Evolutionary conservation across 2,329 filamentous ascomycete species (phyloP), one percentile per base, ranked within the genome.

Genomic region (Diaporthe humulicola): DNA sequence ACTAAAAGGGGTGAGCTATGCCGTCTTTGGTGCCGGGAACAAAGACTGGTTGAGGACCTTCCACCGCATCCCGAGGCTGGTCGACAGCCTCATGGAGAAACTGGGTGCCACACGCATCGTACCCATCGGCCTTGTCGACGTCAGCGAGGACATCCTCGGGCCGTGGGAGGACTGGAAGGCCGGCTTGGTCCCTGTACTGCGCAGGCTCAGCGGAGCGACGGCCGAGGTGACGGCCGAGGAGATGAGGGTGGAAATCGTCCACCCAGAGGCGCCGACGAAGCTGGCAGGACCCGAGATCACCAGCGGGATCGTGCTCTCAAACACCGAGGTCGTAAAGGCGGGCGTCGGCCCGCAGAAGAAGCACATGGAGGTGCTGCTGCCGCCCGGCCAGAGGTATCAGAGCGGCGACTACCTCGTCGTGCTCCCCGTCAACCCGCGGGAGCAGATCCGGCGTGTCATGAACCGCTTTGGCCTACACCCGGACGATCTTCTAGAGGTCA

Each of bases 321-420:
- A 77, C 52, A 76, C 48, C 75, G 74, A 76, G 48, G n/a, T 77
- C 12, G 77, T 71, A 40, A 70, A 75, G 57, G 70, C 58, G 9
- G 76, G 76, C 25, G 54, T 70, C 38, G 77, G 75, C 9, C 77
- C 76, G 10, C 74, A 77, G 70, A 77, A 78, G 75, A 75, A 75
- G 56, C 76, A 78, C 36, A 76, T 81, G 50, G 70, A 79, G 22
- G 76, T 81, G 57, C 74, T 78, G 19, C 75, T 78, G 1, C 75
- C 78, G 19, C 79, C 75, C 0, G 86, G 86, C 56, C 84, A 87
- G 83, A 85, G 83, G 1, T 93, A 92, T 79, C 85, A 86, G 45
- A 87, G 88, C 19, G 91, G 90, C n/a, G 91, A 93, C 78, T 92
- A 93, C 78, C 85, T 93, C 9, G 88, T 89, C 1, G 84, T 91